Base-by-base conservation (phyloP, 2,329 filamentous ascomycete species). In the Hypoxylon sp. region DNA sequence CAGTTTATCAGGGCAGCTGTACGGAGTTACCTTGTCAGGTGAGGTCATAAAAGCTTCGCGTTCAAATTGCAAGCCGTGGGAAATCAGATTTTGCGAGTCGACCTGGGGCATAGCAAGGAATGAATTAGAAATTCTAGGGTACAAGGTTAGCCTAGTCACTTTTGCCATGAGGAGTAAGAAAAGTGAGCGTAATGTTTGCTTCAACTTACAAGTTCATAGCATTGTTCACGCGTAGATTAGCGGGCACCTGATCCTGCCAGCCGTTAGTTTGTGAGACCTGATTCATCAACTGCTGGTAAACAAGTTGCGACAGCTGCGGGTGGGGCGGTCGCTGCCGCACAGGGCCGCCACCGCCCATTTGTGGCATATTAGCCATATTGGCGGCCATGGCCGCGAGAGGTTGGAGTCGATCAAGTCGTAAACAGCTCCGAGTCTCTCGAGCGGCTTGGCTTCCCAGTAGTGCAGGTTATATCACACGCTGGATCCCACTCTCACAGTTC, bases 361-460 rank as follows among this genome's bases (percentile, higher is more conserved):
- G 84, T 75, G 82, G 82, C 78, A 87, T 83, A 70, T 86, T 87
- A 73, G 82, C 84, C 78, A 87, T 83, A 70, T 86, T 87, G 73
- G 82, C 84, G 79, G 85, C 85, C 85, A 88, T 87, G 77, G 82
- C 82, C 80, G 81, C 81, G 69, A 61, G 15, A 59, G 59, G 55
- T 60, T 46, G 22, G 46, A 57, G 54, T 69, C 32, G 47, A 56
- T 71, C 67, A 64, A 62, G 57, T 61, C 55, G 56, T 54, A 34
- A 48, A 53, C n/a, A 17, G 26, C 7, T 51, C 26, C 19, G 13
- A 49, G 22, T 22, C 13, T 32, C 47, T 60, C 20, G 17, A 48
- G 15, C 15, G 15, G 13, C 22, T 50, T 20, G 30, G 26, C 47
- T 46, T 15, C 43, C 10, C 24, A 46, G 43, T 13, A 48, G 24